Evolutionary conservation across 2,329 filamentous ascomycete genomes (phyloP).

Genomic region (Neonectria ditissima): DNA sequence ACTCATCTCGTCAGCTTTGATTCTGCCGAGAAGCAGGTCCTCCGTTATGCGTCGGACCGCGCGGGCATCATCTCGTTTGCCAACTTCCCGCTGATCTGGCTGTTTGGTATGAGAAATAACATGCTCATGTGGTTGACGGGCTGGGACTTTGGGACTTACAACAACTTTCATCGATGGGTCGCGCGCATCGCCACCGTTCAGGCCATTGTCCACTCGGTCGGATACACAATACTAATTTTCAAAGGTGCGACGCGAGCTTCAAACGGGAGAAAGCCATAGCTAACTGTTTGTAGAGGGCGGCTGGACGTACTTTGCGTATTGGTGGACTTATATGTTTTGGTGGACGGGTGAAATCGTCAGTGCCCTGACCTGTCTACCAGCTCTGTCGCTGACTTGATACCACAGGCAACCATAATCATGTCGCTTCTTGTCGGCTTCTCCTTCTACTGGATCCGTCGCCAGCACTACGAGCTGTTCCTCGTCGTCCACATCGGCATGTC

Average conservation of each 20-base stretch:
- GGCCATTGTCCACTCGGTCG: conserved; percentile 71
- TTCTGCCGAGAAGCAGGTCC: conserved; percentile 48
- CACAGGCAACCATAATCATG: conserved; percentile 58
- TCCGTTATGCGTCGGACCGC: conserved; percentile 71
- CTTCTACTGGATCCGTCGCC: conserved; percentile 62
- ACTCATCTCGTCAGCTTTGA: conserved; percentile 49
- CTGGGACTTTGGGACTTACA: conserved; percentile 76
- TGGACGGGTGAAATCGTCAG: conserved; percentile 61
- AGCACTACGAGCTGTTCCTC: conserved; percentile 65
- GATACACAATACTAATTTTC: conserved; percentile 64
- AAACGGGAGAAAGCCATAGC: not conserved
- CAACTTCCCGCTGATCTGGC: conserved; percentile 73
- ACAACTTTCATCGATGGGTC: conserved; percentile 75
- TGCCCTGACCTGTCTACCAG: not conserved
- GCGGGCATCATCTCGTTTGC: conserved; percentile 73
- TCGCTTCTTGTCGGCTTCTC: conserved; percentile 60
- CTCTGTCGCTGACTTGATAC: not conserved
- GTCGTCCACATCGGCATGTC: conserved; percentile 64
- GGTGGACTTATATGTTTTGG: conserved; percentile 61
- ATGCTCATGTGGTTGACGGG: conserved; percentile 74
- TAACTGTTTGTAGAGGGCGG: conserved; percentile 50
- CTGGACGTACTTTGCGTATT: conserved; percentile 51
- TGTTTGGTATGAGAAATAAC: conserved; percentile 77
- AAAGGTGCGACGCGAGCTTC: conserved; percentile 45
- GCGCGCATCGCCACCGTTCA: conserved; percentile 72